Evolutionary conservation across 2,329 filamentous ascomycete genomes (phyloP).

Genomic region (Tolypocladium amazonense): DNA sequence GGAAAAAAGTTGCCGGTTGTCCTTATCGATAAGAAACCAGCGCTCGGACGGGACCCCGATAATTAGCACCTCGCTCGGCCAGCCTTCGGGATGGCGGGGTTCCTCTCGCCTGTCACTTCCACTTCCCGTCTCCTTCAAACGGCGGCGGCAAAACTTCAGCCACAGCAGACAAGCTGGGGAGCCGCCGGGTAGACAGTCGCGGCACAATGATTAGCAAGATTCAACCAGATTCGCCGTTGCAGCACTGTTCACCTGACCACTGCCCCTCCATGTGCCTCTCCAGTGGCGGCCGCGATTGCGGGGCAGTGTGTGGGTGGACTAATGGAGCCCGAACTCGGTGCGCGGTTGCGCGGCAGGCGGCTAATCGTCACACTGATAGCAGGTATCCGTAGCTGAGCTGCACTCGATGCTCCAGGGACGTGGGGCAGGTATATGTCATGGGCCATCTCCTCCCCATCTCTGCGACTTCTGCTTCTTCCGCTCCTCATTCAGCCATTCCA

Average conservation of each 20-base stretch:
- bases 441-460: background rate
- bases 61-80: background rate
- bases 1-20: background rate
- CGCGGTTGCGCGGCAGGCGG: constrained; percentile 2
- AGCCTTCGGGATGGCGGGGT: background rate
- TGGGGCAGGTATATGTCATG: constrained; percentile 2
- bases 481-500: background rate
- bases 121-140: background rate
- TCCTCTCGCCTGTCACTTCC: background rate
- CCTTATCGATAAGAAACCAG: background rate
- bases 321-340: constrained; percentile 2
- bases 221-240: background rate
- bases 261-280: background rate
- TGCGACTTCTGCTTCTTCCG: background rate
- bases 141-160: background rate
- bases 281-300: background rate
- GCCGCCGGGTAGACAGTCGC: background rate
- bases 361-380: background rate
- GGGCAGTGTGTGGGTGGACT: background rate
- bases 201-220: background rate
- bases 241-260: background rate
- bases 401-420: background rate
- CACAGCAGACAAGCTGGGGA: background rate
- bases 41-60: background rate
- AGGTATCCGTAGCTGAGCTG: background rate